Evolutionary conservation across 2,329 filamentous ascomycete species (phyloP), one percentile per base, ranked within the genome.

Genomic region (Ophiocordyceps robertsii): DNA sequence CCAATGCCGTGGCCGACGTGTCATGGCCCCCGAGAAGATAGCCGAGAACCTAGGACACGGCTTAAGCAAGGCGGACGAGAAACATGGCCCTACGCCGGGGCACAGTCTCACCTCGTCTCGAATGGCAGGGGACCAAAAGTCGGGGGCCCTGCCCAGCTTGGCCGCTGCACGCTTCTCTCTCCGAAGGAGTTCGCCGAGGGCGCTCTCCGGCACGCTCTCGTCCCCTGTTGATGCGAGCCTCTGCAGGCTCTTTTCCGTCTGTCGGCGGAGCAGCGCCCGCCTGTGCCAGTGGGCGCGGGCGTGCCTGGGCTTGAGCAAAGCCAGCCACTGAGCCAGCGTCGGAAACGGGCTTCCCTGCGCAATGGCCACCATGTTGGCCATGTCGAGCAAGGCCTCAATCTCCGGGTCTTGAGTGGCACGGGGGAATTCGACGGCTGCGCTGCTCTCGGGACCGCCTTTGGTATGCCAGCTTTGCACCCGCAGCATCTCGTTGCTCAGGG

Each of bases 121-220:
- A n/a, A 65, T 59, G 12, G 46, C 47, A 1, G 49, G 48, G 0
- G 57, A 60, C 41, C 58, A 53, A 41, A 59, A 63, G 17, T 59
- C 44, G 0, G 61, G 56, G 6, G 45, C 27, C 19, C 62, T 51
- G 1, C 50, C 56, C 11, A 46, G 49, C 46, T 56, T 61, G 37
- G 53, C 46, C 0, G 62, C 60, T 3, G 52, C 46, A 14, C 48
- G 46, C 44, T 53, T 53, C 47, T 64, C 62, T 10, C 61, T 48
- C 44, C 53, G 50, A 2, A 65, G 43, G 5, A 65, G 51, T 33
- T 62, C 53, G 45, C 65, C 61, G 19, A 58, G 47, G 1, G 56
- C 56, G 37, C 50, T 54, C 37, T 51, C 45, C 12, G 43, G 46
- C 12, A 41, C 45, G 12, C 21, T 35, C 14, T 30, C 39, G 8